phyloP scores from a whole-genome alignment of 2,329 filamentous ascomycete species.

The Pseudogymnoascus destructans region DNA sequence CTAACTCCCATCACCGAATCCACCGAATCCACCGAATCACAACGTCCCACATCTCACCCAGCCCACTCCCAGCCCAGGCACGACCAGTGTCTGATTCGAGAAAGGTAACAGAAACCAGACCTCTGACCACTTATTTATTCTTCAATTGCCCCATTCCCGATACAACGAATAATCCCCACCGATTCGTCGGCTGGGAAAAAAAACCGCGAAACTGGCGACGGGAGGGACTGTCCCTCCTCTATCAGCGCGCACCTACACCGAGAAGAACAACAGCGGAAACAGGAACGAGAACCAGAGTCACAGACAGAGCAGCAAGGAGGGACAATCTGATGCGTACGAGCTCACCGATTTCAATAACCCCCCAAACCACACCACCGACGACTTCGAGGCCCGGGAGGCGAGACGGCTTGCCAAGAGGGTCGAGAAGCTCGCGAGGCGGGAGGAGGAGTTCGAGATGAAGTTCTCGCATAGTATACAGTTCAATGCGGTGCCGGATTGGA shows the following conservation, averaged over 20 bases:
- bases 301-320: background rate
- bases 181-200: background rate
- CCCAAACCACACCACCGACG: background rate
- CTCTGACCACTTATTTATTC: background rate
- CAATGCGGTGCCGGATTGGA: slow-evolving; percentile 99
- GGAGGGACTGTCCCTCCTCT: slow-evolving; percentile 8
- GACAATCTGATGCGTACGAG: slow-evolving; percentile 5
- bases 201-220: slow-evolving; percentile 7
- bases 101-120: background rate
- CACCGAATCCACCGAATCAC: background rate
- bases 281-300: background rate
- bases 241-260: background rate
- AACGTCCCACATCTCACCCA: background rate
- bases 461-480: slow-evolving; percentile 99
- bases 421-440: slow-evolving; percentile 57
- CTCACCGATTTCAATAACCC: background rate
- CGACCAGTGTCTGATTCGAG: slow-evolving; percentile 6
- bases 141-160: background rate
- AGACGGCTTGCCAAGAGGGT: slow-evolving; percentile 32
- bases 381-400: background rate
- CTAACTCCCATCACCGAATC: background rate
- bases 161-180: background rate
- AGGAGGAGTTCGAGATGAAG: slow-evolving; percentile 84
- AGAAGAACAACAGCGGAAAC: background rate
- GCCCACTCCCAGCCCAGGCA: slow-evolving; percentile 3